phyloP scores from a whole-genome alignment of 2,329 filamentous ascomycete species.

The Rhynchosporium secalis region DNA sequence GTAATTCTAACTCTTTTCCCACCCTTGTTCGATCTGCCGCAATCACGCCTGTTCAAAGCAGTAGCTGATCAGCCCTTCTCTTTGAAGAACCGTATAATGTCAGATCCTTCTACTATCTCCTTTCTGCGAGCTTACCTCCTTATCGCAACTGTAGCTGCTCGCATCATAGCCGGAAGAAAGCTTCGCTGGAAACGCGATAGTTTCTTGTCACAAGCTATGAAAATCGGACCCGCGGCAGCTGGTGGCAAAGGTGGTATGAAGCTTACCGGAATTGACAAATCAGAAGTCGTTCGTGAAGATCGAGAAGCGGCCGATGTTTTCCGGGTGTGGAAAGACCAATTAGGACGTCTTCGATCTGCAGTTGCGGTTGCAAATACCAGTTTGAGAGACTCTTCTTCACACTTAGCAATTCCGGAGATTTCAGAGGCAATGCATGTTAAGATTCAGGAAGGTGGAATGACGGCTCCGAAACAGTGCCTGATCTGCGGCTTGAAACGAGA shows the following conservation, averaged over 20 bases:
- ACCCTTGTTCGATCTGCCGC: conserved; percentile 65
- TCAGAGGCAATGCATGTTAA: conserved; percentile 67
- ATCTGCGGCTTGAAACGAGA: conserved; percentile 87
- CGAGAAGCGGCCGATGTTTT: conserved; percentile 80
- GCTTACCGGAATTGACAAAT: conserved; percentile 79
- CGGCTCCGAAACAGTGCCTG: conserved; percentile 73
- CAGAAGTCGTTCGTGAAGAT: conserved; percentile 79
- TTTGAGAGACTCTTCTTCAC: conserved; percentile 35
- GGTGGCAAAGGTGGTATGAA: conserved; percentile 88
- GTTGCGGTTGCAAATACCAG: conserved; percentile 63
- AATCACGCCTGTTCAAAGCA: conserved; percentile 64
- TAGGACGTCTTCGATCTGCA: conserved; percentile 72
- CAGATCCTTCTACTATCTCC: conserved; percentile 58
- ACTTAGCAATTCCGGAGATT: conserved; percentile 64
- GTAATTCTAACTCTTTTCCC: conserved; percentile 78
- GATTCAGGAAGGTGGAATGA: conserved; percentile 70
- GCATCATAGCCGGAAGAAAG: conserved; percentile 80
- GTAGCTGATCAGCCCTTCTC: conserved; percentile 58
- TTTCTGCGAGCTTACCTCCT: conserved; percentile 67
- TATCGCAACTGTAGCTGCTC: conserved; percentile 68
- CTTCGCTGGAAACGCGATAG: conserved; percentile 89
- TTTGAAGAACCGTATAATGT: conserved; percentile 62
- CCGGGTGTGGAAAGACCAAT: conserved; percentile 70
- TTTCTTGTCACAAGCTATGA: conserved; percentile 82
- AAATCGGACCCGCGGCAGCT: conserved; percentile 72